Evolutionary conservation across 2,329 filamentous ascomycete species (phyloP).

Genomic region (Graphilbum fragrans): DNA sequence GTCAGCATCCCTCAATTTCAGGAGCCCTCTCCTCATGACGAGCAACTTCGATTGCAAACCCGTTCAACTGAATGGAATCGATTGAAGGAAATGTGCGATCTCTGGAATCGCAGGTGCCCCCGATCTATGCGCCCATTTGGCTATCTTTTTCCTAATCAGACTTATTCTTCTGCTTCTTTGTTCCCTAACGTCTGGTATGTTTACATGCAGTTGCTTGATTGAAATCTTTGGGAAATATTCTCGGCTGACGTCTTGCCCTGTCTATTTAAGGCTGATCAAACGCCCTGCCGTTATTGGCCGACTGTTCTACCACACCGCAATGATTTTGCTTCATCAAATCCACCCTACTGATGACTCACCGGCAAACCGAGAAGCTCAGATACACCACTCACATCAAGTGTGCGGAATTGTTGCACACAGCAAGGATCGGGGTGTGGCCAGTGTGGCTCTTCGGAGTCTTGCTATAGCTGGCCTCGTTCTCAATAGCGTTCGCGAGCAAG

Average conservation of each 20-base stretch:
- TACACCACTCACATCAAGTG: conserved; percentile 69
- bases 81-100: conserved; percentile 70
- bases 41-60: conserved; percentile 51
- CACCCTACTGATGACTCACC: conserved; percentile 56
- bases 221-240: too few species aligned
- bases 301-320: conserved; percentile 80
- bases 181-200: conserved; percentile 80
- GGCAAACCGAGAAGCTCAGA: conserved; percentile 58
- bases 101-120: conserved; percentile 69
- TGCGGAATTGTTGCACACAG: conserved; percentile 83
- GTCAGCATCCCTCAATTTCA: conserved; percentile 53
- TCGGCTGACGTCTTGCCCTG: too few species aligned
- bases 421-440: conserved; percentile 67
- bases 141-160: conserved; percentile 55
- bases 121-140: conserved; percentile 80
- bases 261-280: conserved; percentile 57
- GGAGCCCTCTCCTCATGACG: conserved; percentile 45
- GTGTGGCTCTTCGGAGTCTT: conserved; percentile 67
- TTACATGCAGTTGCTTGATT: too few species aligned
- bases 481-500: conserved; percentile 56
- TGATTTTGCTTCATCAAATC: conserved; percentile 67
- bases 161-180: conserved; percentile 44
- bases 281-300: conserved; percentile 69
- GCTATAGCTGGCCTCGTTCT: conserved; percentile 67
- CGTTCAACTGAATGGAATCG: conserved; percentile 66